Conservation (phyloP, 805 yeast genomes). For the Zygoascus flipseniorum region DNA sequence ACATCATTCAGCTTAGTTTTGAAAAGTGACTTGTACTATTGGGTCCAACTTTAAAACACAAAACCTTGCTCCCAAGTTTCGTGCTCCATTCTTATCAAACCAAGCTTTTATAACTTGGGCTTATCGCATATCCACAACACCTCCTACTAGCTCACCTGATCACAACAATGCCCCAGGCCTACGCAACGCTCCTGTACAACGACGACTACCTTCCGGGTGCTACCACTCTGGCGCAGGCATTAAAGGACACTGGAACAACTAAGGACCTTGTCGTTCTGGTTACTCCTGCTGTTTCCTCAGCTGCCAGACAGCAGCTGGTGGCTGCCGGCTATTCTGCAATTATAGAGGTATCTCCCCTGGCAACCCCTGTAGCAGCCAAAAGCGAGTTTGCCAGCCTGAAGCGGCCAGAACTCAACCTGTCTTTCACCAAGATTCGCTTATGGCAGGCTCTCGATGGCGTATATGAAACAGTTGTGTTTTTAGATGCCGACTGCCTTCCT, state of each 20-base stretch:
- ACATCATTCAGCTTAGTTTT: no score
- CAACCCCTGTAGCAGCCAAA: constrained; percentile 6
- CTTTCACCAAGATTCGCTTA: constrained; percentile 47
- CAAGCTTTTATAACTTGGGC: no score
- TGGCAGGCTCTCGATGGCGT: constrained; percentile 35
- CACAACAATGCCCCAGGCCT: constrained; percentile 21
- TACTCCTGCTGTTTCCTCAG: constrained; percentile 17
- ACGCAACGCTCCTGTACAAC: constrained; percentile 38
- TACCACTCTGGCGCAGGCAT: constrained; percentile 37
- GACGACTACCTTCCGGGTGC: constrained; percentile 42
- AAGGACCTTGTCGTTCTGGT: constrained; percentile 24
- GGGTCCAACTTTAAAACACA: no score
- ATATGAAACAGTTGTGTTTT: constrained; percentile 34
- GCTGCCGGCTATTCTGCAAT: neutral
- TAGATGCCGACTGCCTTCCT: constrained; percentile 50
- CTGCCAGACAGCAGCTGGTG: constrained; percentile 13
- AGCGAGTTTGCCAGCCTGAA: constrained; percentile 29
- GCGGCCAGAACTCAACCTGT: constrained; percentile 40
- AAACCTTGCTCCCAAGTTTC: no score
- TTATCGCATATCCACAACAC: no score
- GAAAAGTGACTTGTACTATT: no score
- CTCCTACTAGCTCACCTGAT: neutral
- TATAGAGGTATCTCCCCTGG: constrained; percentile 20
- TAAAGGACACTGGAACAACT: constrained; percentile 21
- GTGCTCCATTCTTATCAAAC: no score